phyloP scores from a whole-genome alignment of 257 asterid genomes.

The Solanum lycopersicoides region DNA sequence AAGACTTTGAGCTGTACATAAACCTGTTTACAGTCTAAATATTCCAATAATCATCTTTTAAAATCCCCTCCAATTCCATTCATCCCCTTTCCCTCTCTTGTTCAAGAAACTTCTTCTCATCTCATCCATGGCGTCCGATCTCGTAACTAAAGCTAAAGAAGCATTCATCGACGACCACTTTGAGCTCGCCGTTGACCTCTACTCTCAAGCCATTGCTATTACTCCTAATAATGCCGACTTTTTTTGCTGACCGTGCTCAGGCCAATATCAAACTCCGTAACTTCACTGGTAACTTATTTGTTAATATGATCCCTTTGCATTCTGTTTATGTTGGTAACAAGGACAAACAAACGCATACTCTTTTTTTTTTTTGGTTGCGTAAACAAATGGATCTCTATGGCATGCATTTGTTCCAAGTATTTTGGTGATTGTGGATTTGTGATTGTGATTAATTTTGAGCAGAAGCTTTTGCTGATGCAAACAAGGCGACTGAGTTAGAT shows the following conservation, averaged over 20 bases:
- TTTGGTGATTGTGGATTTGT: background rate
- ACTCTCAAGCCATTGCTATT: slow-evolving; percentile 67
- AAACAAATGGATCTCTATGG: background rate
- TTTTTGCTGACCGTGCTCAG: slow-evolving; percentile 83
- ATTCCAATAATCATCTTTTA: background rate
- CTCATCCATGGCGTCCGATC: slow-evolving; percentile 73
- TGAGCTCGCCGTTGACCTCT: slow-evolving; percentile 92
- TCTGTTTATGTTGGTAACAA: background rate
- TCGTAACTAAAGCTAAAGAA: slow-evolving; percentile 66
- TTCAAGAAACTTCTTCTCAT: background rate
- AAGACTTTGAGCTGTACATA: background rate
- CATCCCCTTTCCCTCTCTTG: too few species aligned
- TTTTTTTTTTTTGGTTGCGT: background rate
- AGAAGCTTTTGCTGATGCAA: slow-evolving; percentile 89
- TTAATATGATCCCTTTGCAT: background rate
- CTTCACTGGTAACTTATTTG: slow-evolving; percentile 26
- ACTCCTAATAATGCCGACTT: slow-evolving; percentile 66
- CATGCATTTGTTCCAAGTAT: background rate
- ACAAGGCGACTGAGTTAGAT: slow-evolving; percentile 61
- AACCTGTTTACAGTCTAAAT: background rate
- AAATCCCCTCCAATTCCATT: background rate
- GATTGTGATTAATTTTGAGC: background rate
- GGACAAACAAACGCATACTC: background rate
- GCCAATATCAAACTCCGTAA: slow-evolving; percentile 69
- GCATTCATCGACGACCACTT: slow-evolving; percentile 97